Evolutionary conservation across 225 moss, liverwort and hornwort genomes (phyloP), one percentile per base, ranked within the genome.

Genomic region (Polytrichum commune): DNA sequence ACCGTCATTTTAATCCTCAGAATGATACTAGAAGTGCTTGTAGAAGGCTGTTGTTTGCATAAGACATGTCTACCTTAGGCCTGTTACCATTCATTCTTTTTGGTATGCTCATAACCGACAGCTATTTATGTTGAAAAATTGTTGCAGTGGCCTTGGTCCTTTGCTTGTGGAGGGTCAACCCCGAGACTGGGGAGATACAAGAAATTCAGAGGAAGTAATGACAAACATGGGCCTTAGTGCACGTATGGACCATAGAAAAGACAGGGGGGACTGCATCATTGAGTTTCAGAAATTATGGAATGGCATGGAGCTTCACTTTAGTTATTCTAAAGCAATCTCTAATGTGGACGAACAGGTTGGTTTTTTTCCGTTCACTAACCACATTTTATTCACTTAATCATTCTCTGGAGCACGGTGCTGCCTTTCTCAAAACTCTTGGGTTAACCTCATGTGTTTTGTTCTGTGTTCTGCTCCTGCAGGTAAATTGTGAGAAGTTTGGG

Each of bases 131-230:
- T 58, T 23, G 23, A 58, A 58, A 19, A 58, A 20, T n/a, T 22
- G 63, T 56, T 70, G 73, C 76, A 94, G 92, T 67, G 88, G 87
- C 64, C 82, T 79, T 56, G 97, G 94, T 30, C 97, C 97, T 8
- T 64, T 98, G 67, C 85, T 98, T 28, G 97, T 98, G 64, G 92
- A 94, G 74, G 97, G 97, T 27, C 85, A 89, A 35, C 90, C 91
- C 25, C 86, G 92, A 69, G 97, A 98, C 75, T 98, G 97, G 97
- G 97, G 97, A 62, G 97, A 98, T 66, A 73, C 75, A 28, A 83
- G 97, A 29, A 98, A 98, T 63, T 86, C 90, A 25, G 77, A 81
- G 62, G 63, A 78, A 64, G 73, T 75, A 54, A 70, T 86, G 63
- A 84, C 84, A 53, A 69, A 69, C 57, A 82, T 79, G 75, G 88